Percentiles rank a stretch among this genome's conserved stretches.
These are phyloP conservation scores for Naumovozyma baii DNA, from an alignment of 805 yeast genomes.

Conservation along the genomic window DNA sequence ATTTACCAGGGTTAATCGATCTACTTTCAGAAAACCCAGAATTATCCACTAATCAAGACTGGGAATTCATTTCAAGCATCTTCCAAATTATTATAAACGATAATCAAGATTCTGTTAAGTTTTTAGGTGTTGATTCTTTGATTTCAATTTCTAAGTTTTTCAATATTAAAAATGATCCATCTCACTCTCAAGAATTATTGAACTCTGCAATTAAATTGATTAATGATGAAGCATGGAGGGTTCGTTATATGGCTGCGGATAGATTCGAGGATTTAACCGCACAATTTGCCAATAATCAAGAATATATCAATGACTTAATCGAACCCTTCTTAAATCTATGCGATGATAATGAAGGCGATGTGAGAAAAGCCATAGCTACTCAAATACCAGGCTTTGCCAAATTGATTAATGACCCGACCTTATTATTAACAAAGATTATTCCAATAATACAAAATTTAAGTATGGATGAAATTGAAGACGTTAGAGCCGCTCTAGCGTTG, in stretches of 20 bases:
- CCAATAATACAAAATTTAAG: constrained; percentile 79
- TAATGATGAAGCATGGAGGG: constrained; percentile 94
- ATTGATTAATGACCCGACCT: constrained; percentile 39
- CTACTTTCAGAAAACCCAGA: constrained; percentile 42
- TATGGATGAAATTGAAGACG: constrained; percentile 86
- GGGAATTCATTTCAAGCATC: constrained; percentile 75
- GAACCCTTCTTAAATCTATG: constrained; percentile 64
- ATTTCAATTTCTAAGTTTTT: constrained; percentile 69
- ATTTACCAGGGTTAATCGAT: constrained; percentile 66
- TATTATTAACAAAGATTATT: constrained; percentile 58
- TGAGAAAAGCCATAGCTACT: constrained; percentile 86
- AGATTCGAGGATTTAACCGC: constrained; percentile 66
- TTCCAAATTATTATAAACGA: constrained; percentile 69
- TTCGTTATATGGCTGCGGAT: constrained; percentile 96
- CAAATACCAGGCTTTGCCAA: constrained; percentile 72
- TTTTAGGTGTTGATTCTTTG: constrained; percentile 78
- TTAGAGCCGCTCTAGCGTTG: constrained; percentile 84
- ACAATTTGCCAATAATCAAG: constrained; percentile 48
- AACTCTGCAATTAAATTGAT: constrained; percentile 60
- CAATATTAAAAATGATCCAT: constrained; percentile 44
- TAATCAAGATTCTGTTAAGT: constrained; percentile 90
- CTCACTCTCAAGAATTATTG: constrained; percentile 55
- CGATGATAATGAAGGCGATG: constrained; percentile 94
- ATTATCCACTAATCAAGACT: constrained; percentile 46
- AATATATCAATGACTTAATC: constrained; percentile 41